Evolutionary conservation across 148 eudicot genomes (phyloP).

Genomic region (Tetragonia tetragonoides): DNA sequence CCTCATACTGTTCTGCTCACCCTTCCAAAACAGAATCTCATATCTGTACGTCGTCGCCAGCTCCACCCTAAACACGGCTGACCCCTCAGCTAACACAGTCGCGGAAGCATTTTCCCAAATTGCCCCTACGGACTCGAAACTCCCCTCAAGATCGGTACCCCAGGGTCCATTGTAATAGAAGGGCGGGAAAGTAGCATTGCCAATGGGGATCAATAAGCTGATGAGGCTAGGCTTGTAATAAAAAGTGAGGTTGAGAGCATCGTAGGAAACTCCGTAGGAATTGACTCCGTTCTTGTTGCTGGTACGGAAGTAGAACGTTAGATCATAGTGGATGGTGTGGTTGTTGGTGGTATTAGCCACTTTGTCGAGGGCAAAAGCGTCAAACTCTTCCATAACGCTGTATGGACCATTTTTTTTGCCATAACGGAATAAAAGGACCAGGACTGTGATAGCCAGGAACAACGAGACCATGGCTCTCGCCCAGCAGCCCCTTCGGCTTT

Average conservation of each 20-base stretch:
- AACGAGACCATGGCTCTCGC: no score
- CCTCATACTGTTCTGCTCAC: background rate
- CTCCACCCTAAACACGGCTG: constrained; percentile 25
- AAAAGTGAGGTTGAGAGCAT: constrained; percentile 15
- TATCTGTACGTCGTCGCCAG: constrained; percentile 10
- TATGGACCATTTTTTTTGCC: no score
- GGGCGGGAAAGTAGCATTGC: background rate
- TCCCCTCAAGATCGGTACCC: background rate
- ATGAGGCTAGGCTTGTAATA: constrained; percentile 11
- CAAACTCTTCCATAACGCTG: background rate
- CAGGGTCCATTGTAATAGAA: no score
- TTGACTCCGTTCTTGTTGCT: no score
- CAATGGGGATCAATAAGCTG: constrained; percentile 7
- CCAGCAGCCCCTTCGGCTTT: no score
- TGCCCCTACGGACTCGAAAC: background rate
- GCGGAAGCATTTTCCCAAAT: constrained; percentile 4
- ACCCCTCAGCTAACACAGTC: background rate
- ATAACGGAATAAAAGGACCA: no score
- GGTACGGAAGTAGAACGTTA: no score
- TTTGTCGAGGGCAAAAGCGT: background rate
- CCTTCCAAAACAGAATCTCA: background rate
- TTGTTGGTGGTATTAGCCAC: background rate
- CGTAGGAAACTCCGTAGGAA: constrained; percentile 25
- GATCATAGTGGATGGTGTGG: constrained; percentile 18
- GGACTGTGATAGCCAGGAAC: no score